Evolutionary conservation across 2,329 filamentous ascomycete genomes (phyloP), one percentile per base, ranked within the genome.

Genomic region (Fusarium nematophilum): DNA sequence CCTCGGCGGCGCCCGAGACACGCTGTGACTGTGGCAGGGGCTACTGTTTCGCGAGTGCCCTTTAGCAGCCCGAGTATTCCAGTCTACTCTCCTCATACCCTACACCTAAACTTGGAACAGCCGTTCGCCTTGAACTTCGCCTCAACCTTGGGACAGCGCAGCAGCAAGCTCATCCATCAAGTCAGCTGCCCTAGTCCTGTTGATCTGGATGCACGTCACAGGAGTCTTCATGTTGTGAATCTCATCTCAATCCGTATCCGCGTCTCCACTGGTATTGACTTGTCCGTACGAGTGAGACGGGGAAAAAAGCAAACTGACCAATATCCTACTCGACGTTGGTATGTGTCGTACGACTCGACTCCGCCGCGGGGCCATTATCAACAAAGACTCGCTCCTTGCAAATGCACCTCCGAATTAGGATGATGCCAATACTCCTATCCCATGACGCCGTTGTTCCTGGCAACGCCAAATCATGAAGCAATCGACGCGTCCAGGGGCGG

Each of bases 21-120:
- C 36, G 53, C 17, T 11, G 23, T 50, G 51, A 53, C 38, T 58
- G 55, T 44, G 38, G 38, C 45, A 57, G 45, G 38, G 25, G 14
- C n/a, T 14, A 34, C 31, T 34, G 31, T 31, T 31, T 31, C 29
- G 29, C 14, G 29, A 13, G 31, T 34, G n/a, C n/a, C 15, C 13
- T 34, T 9, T 34, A 34, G 31, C 31, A 15, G n/a, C n/a, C n/a
- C n/a, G n/a, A n/a, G n/a, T n/a, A n/a, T n/a, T n/a, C n/a, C n/a
- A n/a, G n/a, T 34, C 31, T 34, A 11, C 13, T 10, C 11, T 31
- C 29, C 10, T 31, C 11, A 17, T 34, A 34, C 31, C 31, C 31
- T 34, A 34, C 31, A 34, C 14, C 33, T n/a, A n/a, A 36, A 17
- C 33, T 9, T 36, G 14, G 6, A 17, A 13, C 17, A 13, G 9